phyloP scores from a whole-genome alignment of 1,139 yeast genomes.

The Yamadazyma songkhlaensis region DNA sequence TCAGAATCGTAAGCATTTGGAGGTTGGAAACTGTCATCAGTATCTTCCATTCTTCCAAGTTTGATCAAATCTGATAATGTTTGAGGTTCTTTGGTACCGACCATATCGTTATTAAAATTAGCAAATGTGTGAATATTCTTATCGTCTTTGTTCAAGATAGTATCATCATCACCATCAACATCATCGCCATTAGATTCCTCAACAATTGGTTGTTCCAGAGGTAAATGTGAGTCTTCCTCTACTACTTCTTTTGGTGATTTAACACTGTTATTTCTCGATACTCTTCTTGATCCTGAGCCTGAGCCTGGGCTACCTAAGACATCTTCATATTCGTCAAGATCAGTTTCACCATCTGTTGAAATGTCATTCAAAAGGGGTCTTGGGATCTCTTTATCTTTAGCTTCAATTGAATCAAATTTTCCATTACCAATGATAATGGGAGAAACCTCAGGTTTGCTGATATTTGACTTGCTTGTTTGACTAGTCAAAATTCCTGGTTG shows the following conservation, averaged over 20 bases:
- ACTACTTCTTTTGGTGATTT: neutral
- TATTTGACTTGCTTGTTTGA: conserved; percentile 4
- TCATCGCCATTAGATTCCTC: neutral
- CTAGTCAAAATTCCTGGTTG: conserved; percentile 3
- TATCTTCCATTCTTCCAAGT: neutral
- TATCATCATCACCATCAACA: conserved; percentile 2
- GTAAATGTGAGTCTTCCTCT: neutral
- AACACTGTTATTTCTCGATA: conserved; percentile 1
- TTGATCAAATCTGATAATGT: conserved; percentile 14
- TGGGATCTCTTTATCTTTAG: conserved; percentile 7
- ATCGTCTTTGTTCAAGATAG: neutral
- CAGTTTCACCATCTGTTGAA: conserved; percentile 11
- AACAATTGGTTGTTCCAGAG: neutral
- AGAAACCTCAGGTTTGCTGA: conserved; percentile 4
- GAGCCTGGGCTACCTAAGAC: conserved; percentile 6
- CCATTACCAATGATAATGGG: neutral
- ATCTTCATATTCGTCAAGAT: conserved; percentile 8
- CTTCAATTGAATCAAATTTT: too few species aligned
- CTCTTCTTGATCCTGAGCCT: conserved; percentile 1
- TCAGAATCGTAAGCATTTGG: conserved; percentile 10
- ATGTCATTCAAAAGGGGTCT: conserved; percentile 15
- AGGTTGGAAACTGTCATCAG: conserved; percentile 10
- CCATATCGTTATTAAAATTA: conserved; percentile 8
- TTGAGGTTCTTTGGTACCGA: conserved; percentile 2
- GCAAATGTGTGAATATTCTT: conserved; percentile 9